Evolutionary conservation across 2,329 filamentous ascomycete genomes (phyloP).

Genomic region (Herpotrichia juniperi): DNA sequence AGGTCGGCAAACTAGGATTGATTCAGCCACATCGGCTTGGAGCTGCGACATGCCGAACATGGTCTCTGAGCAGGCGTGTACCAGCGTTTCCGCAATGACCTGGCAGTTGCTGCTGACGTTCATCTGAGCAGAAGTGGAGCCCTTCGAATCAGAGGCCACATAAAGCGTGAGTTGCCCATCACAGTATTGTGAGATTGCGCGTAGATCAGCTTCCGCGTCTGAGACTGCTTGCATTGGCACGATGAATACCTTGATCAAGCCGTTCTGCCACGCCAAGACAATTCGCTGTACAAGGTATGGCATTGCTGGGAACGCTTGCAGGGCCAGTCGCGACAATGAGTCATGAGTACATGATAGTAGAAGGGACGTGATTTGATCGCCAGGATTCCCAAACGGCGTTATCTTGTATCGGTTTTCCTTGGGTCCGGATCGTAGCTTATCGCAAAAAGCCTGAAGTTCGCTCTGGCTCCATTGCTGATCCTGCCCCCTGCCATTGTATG

Average conservation of each 20-base stretch:
- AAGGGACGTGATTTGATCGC: conserved; percentile 51
- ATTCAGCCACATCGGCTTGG: conserved; percentile 41
- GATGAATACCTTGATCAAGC: conserved; percentile 39
- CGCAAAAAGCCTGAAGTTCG: conserved; percentile 55
- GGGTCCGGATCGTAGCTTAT: conserved; percentile 50
- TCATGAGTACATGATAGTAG: conserved; percentile 47
- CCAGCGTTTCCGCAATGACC: conserved; percentile 41
- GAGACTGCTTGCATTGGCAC: conserved; percentile 39
- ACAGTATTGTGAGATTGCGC: conserved; percentile 42
- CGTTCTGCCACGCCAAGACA: conserved; percentile 40
- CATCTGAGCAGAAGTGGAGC: conserved; percentile 22
- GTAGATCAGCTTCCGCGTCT: conserved; percentile 40
- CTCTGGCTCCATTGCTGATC: conserved; percentile 58
- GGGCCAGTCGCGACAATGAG: conserved; percentile 37
- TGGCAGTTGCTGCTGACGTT: conserved; percentile 43
- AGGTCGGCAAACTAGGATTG: conserved; percentile 34
- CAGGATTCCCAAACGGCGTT: conserved; percentile 49
- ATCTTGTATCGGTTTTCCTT: conserved; percentile 52
- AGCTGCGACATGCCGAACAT: conserved; percentile 41
- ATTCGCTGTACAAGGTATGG: conserved; percentile 36
- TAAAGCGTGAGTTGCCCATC: conserved; percentile 37
- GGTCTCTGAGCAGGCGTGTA: conserved; percentile 41
- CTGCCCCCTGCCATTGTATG: conserved; percentile 50
- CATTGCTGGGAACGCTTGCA: conserved; percentile 55
- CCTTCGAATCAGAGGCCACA: conserved; percentile 38